These are phyloP conservation scores for Verbena officinalis DNA, from an alignment of 257 asterid genomes.

Conservation along the genomic window DNA sequence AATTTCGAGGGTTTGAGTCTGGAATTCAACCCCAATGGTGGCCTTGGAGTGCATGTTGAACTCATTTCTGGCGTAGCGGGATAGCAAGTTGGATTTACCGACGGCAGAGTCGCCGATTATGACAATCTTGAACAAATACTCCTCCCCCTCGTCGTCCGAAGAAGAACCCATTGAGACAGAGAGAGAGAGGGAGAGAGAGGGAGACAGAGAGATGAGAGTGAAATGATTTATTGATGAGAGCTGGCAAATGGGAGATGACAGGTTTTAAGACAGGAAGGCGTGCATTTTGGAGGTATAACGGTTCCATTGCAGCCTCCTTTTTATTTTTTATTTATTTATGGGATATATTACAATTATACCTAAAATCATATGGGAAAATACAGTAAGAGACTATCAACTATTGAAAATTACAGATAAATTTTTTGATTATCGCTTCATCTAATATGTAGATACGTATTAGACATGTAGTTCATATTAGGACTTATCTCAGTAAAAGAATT, in stretches of 20 bases:
- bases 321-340: no score
- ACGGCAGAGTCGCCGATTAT: slow-evolving; percentile 79
- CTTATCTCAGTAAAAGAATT: no score
- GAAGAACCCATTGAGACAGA: slow-evolving; percentile 44
- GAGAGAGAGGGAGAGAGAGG: not conserved
- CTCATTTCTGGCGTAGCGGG: slow-evolving; percentile 74
- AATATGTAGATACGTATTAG: no score
- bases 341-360: no score
- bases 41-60: slow-evolving; percentile 69
- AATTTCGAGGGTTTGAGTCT: slow-evolving; percentile 66
- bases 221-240: slow-evolving; percentile 31
- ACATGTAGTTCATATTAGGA: no score
- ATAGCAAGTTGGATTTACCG: slow-evolving; percentile 65
- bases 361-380: no score
- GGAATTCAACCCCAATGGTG: slow-evolving; percentile 75
- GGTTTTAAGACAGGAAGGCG: slow-evolving; percentile 35
- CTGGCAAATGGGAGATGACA: slow-evolving; percentile 38
- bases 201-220: slow-evolving; percentile 7
- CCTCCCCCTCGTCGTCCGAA: slow-evolving; percentile 76
- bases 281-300: slow-evolving; percentile 3
- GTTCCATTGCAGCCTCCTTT: no score
- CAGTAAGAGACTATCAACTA: no score
- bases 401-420: no score
- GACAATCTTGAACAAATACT: slow-evolving; percentile 69
- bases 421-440: no score